Conservation (phyloP, 2,329 filamentous ascomycete genomes). For the Aspergillus caelatus region DNA sequence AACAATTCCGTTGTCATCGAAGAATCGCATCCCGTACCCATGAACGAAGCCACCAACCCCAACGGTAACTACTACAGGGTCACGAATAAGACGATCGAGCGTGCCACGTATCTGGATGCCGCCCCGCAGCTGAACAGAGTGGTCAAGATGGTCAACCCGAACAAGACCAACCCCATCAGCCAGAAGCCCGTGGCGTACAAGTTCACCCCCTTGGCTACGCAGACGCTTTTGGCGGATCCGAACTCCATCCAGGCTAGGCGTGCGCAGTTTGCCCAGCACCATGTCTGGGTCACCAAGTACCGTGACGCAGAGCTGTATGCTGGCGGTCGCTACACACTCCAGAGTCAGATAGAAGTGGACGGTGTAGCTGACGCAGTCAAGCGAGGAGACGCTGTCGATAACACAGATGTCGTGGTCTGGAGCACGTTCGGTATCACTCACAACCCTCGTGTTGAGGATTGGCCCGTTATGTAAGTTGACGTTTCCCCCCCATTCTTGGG, state of each 20-base stretch:
- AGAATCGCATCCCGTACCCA: constrained; percentile 61
- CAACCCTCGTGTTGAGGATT: constrained; percentile 49
- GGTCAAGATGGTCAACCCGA: constrained; percentile 62
- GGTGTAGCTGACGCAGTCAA: constrained; percentile 38
- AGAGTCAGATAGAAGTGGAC: constrained; percentile 46
- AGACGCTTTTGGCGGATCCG: constrained; percentile 59
- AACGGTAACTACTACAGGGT: constrained; percentile 56
- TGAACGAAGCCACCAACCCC: constrained; percentile 55
- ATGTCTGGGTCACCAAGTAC: constrained; percentile 59
- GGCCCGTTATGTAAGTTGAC: constrained; percentile 45
- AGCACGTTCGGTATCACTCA: constrained; percentile 49
- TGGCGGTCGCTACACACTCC: constrained; percentile 59
- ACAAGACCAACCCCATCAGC: constrained; percentile 57
- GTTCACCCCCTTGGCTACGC: constrained; percentile 58
- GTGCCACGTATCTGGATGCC: constrained; percentile 53
- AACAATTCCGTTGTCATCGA: constrained; percentile 59
- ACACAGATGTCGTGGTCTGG: constrained; percentile 50
- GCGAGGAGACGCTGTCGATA: constrained; percentile 35
- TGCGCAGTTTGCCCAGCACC: constrained; percentile 59
- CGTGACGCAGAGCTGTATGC: constrained; percentile 56
- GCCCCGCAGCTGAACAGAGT: constrained; percentile 48
- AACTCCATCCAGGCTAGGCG: constrained; percentile 55
- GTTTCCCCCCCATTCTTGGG: background rate
- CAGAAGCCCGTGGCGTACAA: constrained; percentile 59
- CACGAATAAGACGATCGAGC: constrained; percentile 48